Conservation (phyloP, 768 basidiomycete genomes). For the Amanita rimosa region DNA sequence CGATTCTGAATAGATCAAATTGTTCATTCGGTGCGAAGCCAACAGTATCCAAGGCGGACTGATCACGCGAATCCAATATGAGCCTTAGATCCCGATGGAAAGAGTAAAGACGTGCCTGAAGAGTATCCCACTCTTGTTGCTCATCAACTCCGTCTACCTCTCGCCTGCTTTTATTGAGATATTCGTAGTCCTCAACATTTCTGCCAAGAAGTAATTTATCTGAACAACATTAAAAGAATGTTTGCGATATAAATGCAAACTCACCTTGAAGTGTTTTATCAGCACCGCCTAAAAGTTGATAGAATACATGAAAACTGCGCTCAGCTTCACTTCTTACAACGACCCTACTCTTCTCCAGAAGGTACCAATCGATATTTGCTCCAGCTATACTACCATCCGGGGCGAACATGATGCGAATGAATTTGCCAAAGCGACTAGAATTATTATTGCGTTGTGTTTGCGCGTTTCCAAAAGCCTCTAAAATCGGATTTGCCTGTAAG, state of each 20-base stretch:
- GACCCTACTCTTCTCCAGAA: conserved; percentile 94
- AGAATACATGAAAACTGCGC: conserved; percentile 94
- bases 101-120: conserved; percentile 41
- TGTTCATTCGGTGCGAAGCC: conserved; percentile 83
- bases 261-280: conserved; percentile 52
- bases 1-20: conserved; percentile 84
- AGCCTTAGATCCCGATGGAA: not conserved
- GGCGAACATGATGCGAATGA: conserved; percentile 90
- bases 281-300: conserved; percentile 80
- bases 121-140: conserved; percentile 70
- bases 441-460: conserved; percentile 99
- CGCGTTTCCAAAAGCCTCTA: conserved; percentile 97
- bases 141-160: conserved; percentile 97
- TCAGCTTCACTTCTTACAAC: conserved; percentile 82
- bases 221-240: conserved; percentile 16
- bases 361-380: conserved; percentile 98
- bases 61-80: conserved; percentile 5
- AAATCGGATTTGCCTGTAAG: conserved; percentile 91
- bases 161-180: conserved; percentile 77
- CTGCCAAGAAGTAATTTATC: conserved; percentile 69
- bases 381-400: conserved; percentile 92
- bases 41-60: conserved; percentile 81
- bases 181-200: conserved; percentile 74
- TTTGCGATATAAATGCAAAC: conserved; percentile 10
- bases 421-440: conserved; percentile 97